These are phyloP conservation scores for Debaryomyces sp. DNA, from an alignment of 1,139 yeast species.

Conservation along the genomic window DNA sequence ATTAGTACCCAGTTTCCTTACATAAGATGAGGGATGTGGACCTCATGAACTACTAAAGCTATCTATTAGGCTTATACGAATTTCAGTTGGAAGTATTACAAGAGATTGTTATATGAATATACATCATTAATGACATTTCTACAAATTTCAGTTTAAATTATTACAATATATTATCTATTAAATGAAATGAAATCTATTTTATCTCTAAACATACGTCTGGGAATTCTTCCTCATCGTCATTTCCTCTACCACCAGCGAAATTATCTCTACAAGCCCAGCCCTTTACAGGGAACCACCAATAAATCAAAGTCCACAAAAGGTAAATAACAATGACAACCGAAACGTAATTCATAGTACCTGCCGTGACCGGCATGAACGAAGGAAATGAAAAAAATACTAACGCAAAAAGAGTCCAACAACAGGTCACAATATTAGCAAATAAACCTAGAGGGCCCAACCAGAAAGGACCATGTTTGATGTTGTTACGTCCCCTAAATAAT, in stretches of 20 bases:
- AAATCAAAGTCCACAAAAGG: slow-evolving; percentile 52
- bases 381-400: slow-evolving; percentile 71
- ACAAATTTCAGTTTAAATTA: not conserved
- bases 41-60: too few relatives aligned
- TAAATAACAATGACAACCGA: slow-evolving; percentile 65
- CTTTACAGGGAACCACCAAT: slow-evolving; percentile 58
- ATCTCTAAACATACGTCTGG: slow-evolving; percentile 43
- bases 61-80: too few relatives aligned
- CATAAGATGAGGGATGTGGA: too few relatives aligned
- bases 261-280: slow-evolving; percentile 41
- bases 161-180: not conserved
- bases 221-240: slow-evolving; percentile 48
- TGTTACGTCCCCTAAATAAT: slow-evolving; percentile 58
- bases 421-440: slow-evolving; percentile 54
- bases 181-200: not conserved
- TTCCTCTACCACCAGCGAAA: slow-evolving; percentile 49
- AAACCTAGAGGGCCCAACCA: slow-evolving; percentile 63
- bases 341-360: slow-evolving; percentile 69
- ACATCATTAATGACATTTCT: too few relatives aligned
- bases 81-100: too few relatives aligned
- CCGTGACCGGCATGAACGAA: slow-evolving; percentile 61
- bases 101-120: too few relatives aligned
- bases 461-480: slow-evolving; percentile 67
- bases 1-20: too few relatives aligned
- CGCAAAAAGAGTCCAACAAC: slow-evolving; percentile 63